Conservation (phyloP, 805 yeast species). For the Torulaspora indica region DNA sequence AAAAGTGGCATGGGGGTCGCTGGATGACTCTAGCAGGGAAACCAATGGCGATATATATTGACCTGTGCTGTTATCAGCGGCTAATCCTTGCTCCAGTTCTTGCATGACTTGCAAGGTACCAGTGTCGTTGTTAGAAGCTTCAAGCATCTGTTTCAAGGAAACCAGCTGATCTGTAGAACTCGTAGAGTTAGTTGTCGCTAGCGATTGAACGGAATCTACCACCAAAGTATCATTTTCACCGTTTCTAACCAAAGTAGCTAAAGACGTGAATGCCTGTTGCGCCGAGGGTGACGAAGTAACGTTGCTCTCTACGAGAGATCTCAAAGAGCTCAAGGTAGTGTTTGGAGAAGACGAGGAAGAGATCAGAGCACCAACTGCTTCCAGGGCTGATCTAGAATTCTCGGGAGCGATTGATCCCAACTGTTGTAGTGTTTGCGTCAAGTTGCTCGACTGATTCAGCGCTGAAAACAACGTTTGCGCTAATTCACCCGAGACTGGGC, state of each 20-base stretch:
- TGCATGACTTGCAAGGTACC: constrained; percentile 20
- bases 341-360: constrained; percentile 17
- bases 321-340: constrained; percentile 18
- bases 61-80: constrained; percentile 14
- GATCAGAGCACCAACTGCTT: constrained; percentile 21
- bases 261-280: constrained; percentile 19
- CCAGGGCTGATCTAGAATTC: constrained; percentile 14
- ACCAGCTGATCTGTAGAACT: constrained; percentile 26
- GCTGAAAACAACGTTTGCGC: constrained; percentile 19
- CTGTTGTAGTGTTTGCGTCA: constrained; percentile 15
- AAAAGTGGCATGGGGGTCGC: constrained; percentile 25
- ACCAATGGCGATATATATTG: constrained; percentile 25
- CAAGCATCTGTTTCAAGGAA: constrained; percentile 23
- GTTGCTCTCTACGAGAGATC: constrained; percentile 20
- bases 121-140: constrained; percentile 22
- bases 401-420: constrained; percentile 18
- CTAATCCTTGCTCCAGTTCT: constrained; percentile 16
- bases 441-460: constrained; percentile 10
- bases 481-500: constrained; percentile 20
- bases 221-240: constrained; percentile 21
- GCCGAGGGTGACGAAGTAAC: constrained; percentile 25
- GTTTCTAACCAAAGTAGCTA: constrained; percentile 18
- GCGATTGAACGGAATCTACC: constrained; percentile 18
- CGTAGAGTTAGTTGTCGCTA: constrained; percentile 19
- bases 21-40: constrained; percentile 22